Percentiles rank a stretch among this genome's conserved stretches.
phyloP scores from a whole-genome alignment of 345 rosid genomes.

The Aurinia saxatilis region DNA sequence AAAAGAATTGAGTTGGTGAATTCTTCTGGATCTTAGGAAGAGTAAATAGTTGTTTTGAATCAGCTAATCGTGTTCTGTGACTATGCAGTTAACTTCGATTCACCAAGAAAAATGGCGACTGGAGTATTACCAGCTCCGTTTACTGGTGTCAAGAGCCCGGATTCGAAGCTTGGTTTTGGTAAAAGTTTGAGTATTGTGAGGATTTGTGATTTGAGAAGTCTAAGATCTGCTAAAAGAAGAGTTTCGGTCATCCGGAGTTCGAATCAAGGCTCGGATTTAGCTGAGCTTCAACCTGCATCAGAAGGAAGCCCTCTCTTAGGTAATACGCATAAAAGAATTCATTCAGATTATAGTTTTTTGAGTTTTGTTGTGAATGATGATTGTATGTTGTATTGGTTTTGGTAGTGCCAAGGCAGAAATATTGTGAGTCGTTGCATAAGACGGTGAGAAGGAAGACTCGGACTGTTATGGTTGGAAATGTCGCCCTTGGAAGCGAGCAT shows the following conservation, averaged over 20 bases:
- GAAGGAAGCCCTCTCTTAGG: constrained; percentile 88
- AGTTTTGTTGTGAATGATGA: background rate
- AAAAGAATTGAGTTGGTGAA: background rate
- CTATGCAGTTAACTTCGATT: constrained; percentile 21
- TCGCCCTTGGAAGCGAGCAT: constrained; percentile 87
- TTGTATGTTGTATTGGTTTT: background rate
- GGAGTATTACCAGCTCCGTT: constrained; percentile 67
- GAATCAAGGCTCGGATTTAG: constrained; percentile 50
- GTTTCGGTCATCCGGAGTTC: constrained; percentile 54
- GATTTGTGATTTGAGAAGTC: constrained; percentile 49
- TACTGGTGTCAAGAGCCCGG: constrained; percentile 52
- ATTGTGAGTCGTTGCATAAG: constrained; percentile 82
- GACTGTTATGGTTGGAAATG: constrained; percentile 95
- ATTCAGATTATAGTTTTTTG: background rate
- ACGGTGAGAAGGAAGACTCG: constrained; percentile 85
- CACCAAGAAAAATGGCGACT: constrained; percentile 49
- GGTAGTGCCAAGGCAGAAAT: constrained; percentile 89
- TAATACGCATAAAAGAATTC: constrained; percentile 16
- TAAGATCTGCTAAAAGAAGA: constrained; percentile 40
- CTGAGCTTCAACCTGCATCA: constrained; percentile 76
- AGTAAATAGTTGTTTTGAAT: background rate
- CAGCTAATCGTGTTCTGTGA: constrained; percentile 10
- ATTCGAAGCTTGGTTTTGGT: constrained; percentile 50
- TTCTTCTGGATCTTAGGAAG: background rate
- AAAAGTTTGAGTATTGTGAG: constrained; percentile 59